Evolutionary conservation across 1,139 yeast genomes (phyloP).

Genomic region (Scheffersomyces insectosa): DNA sequence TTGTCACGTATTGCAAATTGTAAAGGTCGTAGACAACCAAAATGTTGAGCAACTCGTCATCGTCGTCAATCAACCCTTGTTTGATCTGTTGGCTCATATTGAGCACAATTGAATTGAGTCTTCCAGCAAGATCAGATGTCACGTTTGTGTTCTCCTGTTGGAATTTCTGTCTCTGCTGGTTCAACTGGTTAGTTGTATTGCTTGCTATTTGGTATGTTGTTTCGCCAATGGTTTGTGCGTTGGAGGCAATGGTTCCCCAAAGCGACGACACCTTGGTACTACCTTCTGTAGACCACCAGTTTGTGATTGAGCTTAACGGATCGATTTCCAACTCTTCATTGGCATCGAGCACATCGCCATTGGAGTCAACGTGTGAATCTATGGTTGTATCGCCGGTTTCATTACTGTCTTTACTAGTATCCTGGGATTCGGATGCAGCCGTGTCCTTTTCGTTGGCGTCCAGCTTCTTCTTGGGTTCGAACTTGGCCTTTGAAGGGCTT

Average conservation of each 20-base stretch:
- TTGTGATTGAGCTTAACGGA: conserved; percentile 68
- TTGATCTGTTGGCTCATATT: conserved; percentile 45
- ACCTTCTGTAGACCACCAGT: conserved; percentile 83
- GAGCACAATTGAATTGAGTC: conserved; percentile 36
- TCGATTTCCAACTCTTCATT: conserved; percentile 42
- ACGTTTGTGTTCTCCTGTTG: conserved; percentile 22
- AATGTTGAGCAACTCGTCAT: conserved; percentile 49
- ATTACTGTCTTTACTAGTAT: background rate
- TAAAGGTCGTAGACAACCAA: conserved; percentile 75
- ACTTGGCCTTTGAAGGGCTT: conserved; percentile 7
- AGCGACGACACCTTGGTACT: conserved; percentile 69
- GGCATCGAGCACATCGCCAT: conserved; percentile 6
- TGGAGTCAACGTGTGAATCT: conserved; percentile 1
- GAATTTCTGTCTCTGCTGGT: conserved; percentile 42
- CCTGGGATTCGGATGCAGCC: background rate
- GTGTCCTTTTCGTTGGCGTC: conserved; percentile 7
- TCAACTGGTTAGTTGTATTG: conserved; percentile 43
- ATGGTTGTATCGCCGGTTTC: background rate
- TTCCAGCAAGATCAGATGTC: conserved; percentile 20
- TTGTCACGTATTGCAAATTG: conserved; percentile 67
- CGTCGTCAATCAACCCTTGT: conserved; percentile 72
- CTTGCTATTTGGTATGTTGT: conserved; percentile 46
- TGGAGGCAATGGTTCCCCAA: conserved; percentile 59
- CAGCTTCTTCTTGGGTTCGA: conserved; percentile 28
- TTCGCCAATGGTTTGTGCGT: conserved; percentile 44